Base-by-base conservation (phyloP, 768 basidiomycete genomes). In the Boletus sensibilis region DNA sequence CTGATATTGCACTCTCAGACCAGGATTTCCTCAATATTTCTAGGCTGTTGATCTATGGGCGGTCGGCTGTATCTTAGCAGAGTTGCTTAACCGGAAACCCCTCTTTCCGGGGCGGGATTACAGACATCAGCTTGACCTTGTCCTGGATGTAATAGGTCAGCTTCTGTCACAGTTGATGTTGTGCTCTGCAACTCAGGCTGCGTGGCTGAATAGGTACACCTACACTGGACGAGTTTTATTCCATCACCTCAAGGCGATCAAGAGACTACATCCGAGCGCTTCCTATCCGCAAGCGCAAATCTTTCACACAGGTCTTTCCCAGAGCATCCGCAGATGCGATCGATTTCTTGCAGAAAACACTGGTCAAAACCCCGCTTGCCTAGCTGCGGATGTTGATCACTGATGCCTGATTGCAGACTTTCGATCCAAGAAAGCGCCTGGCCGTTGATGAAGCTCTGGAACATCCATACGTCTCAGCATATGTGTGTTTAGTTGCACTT, bases 101-200 rank as follows among this genome's bases (percentile, higher is more conserved):
- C 77, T 96, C 44, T 95, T 96, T 80, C 93, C 92, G 0, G 92
- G 93, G 2, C 84, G 91, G 43, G 82, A 87, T 78, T 92, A 91
- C 72, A 86, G 90, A 63, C 90, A 95, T 70, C 94, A 95, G 64
- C 83, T 96, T 23, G 84, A 88, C 53, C 78, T 94, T 49, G 94
- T 94, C 67, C 81, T 95, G 55, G 92, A 95, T 69, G 85, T 94
- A 39, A 88, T 95, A 61, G 93, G 90, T 75, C 56, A 53, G 53
- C 16, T 56, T 33, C 37, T 23, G 12, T 40, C 14, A 18, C 18
- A 20, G 34, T 12, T 34, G 18, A 25, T 11, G 25, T 38, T 31
- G 23, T 27, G 70, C 72, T n/a, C 67, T 71, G 42, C 6, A 27
- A 39, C 3, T 66, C 62, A 41, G 73, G 18, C 52, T 40, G 31